Conservation (phyloP, 2,329 filamentous ascomycete genomes). For the Trichoderma koningii region DNA sequence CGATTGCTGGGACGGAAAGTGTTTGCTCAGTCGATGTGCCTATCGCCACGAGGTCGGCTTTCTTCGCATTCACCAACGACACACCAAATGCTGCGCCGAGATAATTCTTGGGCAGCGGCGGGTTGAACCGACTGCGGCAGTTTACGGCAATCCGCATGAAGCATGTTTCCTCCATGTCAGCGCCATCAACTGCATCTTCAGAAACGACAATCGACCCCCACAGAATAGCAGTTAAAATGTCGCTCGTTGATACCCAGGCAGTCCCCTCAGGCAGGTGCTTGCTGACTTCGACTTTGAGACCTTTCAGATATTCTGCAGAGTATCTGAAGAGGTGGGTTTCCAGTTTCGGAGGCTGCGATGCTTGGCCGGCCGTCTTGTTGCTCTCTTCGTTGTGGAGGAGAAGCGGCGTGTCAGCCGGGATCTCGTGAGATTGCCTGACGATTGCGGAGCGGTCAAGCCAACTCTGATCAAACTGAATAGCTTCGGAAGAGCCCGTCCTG, state of each 20-base stretch:
- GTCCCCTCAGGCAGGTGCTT: slow-evolving; percentile 1
- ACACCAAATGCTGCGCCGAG: slow-evolving; percentile 19
- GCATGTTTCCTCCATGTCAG: background rate
- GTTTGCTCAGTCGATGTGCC: background rate
- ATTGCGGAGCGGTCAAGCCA: slow-evolving; percentile 15
- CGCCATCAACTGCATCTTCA: background rate
- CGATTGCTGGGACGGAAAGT: background rate
- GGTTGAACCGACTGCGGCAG: slow-evolving; percentile 7
- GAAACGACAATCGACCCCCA: background rate
- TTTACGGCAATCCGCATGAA: slow-evolving; percentile 12
- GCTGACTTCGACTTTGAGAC: slow-evolving; percentile 2
- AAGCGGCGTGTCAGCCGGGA: background rate
- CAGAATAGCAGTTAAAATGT: slow-evolving; percentile 14
- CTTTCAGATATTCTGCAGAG: slow-evolving; percentile 1
- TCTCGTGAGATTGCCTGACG: background rate
- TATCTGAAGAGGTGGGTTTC: slow-evolving; percentile 4
- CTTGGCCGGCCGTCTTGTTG: background rate
- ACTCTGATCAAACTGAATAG: background rate
- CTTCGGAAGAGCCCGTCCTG: slow-evolving; percentile 8
- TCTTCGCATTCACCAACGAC: slow-evolving; percentile 7
- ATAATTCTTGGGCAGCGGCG: slow-evolving; percentile 10
- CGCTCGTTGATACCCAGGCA: slow-evolving; percentile 19
- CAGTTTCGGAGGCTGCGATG: background rate
- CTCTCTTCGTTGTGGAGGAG: slow-evolving; percentile 12
- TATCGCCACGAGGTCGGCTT: slow-evolving; percentile 8